A percentile compares a stretch with the other conserved stretches of the same genome.
Conservation (phyloP, 2,329 filamentous ascomycete species). For the Dactylonectria estremocensis region DNA sequence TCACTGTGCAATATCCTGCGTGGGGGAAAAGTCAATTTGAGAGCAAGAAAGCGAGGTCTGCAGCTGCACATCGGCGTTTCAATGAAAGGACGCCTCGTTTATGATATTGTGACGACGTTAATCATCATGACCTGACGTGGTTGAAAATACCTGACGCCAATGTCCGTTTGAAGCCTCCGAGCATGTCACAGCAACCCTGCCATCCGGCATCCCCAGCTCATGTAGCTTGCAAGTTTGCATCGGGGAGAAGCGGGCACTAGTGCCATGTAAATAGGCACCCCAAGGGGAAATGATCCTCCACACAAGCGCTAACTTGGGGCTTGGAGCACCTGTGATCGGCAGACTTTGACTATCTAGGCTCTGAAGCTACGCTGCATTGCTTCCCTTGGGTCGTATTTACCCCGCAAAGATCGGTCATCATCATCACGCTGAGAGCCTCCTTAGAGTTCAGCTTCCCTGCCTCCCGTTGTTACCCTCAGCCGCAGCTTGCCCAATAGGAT, state of each 20-base stretch:
- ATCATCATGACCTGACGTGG: constrained; percentile 2
- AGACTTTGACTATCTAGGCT: too few species aligned
- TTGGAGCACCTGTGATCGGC: not conserved
- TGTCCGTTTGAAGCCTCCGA: not conserved
- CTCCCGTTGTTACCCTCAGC: not conserved
- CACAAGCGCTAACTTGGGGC: not conserved
- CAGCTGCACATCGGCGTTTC: not conserved
- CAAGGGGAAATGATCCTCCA: too few species aligned
- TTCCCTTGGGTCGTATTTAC: not conserved
- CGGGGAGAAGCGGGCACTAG: too few species aligned
- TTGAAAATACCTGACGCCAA: too few species aligned
- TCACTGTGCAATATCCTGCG: too few species aligned
- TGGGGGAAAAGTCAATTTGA: not conserved
- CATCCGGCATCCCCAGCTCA: not conserved
- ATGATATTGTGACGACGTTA: constrained; percentile 2
- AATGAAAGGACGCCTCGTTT: constrained; percentile 1
- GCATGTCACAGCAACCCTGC: not conserved
- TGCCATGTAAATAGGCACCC: too few species aligned
- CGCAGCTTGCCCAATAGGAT: constrained; percentile 2
- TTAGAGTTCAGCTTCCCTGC: not conserved
- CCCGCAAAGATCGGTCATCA: not conserved
- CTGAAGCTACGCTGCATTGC: not conserved
- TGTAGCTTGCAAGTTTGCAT: too few species aligned
- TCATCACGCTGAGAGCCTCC: not conserved
- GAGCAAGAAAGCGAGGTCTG: constrained; percentile 2